phyloP scores from a whole-genome alignment of 345 rosid genomes.

The Euphorbia pulcherrima region DNA sequence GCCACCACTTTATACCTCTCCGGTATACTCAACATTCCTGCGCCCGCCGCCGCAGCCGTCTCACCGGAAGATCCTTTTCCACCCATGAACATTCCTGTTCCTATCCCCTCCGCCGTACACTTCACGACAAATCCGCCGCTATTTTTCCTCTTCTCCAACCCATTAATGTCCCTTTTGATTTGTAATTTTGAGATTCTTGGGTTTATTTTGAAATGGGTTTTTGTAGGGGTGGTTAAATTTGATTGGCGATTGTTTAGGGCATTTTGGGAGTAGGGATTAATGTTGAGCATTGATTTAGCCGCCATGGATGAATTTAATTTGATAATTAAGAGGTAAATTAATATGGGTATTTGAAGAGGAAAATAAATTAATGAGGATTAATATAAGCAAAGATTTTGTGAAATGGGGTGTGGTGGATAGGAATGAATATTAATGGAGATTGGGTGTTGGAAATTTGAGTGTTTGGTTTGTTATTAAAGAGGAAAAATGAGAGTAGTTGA shows the following conservation, averaged over 20 bases:
- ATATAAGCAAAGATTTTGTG: no score
- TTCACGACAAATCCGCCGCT: constrained; percentile 22
- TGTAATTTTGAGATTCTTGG: background rate
- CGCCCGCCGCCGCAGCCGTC: background rate
- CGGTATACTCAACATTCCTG: constrained; percentile 22
- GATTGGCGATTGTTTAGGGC: constrained; percentile 21
- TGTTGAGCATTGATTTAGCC: constrained; percentile 27
- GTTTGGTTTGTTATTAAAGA: background rate
- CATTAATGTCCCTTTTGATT: background rate
- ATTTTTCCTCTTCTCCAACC: constrained; percentile 3
- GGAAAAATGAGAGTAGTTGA: background rate
- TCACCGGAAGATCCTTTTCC: constrained; percentile 33
- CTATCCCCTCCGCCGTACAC: constrained; percentile 78
- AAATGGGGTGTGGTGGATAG: background rate
- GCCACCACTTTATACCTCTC: constrained; percentile 89
- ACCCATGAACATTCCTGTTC: constrained; percentile 42
- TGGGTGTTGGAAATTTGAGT: background rate
- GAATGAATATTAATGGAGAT: no score
- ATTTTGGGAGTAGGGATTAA: constrained; percentile 16
- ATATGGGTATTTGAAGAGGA: background rate
- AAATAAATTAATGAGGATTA: background rate
- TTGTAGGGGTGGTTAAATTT: constrained; percentile 17
- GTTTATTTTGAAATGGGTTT: constrained; percentile 29
- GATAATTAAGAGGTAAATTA: constrained; percentile 19
- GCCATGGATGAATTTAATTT: constrained; percentile 27